Conservation (phyloP, 1,284 basidiomycete genomes). For the Leccinum subrobustum region DNA sequence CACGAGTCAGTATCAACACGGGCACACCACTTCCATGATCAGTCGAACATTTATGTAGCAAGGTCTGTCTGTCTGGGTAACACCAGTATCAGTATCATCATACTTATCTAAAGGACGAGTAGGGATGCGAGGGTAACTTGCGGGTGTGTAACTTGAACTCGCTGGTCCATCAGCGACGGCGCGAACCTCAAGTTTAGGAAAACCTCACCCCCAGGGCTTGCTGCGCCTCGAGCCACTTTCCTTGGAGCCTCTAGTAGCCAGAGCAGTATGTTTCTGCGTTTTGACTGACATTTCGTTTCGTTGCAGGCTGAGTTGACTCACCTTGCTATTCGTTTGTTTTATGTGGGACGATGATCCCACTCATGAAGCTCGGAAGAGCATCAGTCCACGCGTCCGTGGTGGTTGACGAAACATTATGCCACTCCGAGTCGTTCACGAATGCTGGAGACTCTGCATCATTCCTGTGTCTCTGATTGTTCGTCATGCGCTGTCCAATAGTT, state of each 20-base stretch:
- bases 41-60: background rate
- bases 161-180: background rate
- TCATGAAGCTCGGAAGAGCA: no score
- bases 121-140: slow-evolving; percentile 76
- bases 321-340: no score
- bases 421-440: no score
- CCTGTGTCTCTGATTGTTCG: no score
- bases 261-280: slow-evolving; percentile 4
- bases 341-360: no score
- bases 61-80: background rate
- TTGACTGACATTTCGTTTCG: no score
- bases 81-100: background rate
- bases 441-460: no score
- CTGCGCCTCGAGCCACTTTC: slow-evolving; percentile 82
- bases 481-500: no score
- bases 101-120: slow-evolving; percentile 51
- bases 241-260: slow-evolving; percentile 94
- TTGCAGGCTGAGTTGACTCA: no score
- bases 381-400: no score
- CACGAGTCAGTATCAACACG: slow-evolving; percentile 13
- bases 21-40: background rate
- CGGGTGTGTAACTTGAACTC: slow-evolving; percentile 70
- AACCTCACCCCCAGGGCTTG: slow-evolving; percentile 83
- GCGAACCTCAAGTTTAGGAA: background rate
- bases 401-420: no score